A percentile compares a stretch with the other conserved stretches of the same genome.
Evolutionary conservation across 202 grass and related monocot species (phyloP).

Genomic region (Brachypodium distachyon): DNA sequence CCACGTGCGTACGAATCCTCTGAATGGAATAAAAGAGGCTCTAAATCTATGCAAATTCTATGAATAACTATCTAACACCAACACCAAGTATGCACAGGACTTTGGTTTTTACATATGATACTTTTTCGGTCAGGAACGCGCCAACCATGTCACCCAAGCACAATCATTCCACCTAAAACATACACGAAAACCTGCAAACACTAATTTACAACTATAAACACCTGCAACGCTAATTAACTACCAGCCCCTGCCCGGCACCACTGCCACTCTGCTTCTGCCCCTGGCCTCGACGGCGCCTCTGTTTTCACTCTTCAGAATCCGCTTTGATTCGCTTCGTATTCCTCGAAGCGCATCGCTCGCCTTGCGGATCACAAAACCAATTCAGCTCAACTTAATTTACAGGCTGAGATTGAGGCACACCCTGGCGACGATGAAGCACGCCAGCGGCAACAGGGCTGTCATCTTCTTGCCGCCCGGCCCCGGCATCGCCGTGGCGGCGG

Average conservation of each 20-base stretch:
- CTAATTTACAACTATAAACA: not conserved
- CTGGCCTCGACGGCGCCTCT: not conserved
- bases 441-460: not conserved
- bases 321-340: not conserved
- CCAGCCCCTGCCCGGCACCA: not conserved
- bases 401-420: not conserved
- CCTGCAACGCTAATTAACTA: not conserved
- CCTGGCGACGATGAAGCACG: slow-evolving; percentile 3
- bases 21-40: no score
- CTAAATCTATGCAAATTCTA: no score
- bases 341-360: not conserved
- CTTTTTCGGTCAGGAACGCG: not conserved
- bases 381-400: not conserved
- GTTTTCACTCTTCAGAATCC: not conserved
- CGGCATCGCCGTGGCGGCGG: not conserved
- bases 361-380: not conserved
- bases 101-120: not conserved
- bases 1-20: no score
- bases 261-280: not conserved
- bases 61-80: not conserved
- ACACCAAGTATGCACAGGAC: not conserved
- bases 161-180: not conserved
- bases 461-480: not conserved
- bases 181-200: not conserved
- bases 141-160: not conserved